These are phyloP conservation scores for Globisporangium perplexum DNA, from an alignment of 352 stramenopile species.

Conservation along the genomic window DNA sequence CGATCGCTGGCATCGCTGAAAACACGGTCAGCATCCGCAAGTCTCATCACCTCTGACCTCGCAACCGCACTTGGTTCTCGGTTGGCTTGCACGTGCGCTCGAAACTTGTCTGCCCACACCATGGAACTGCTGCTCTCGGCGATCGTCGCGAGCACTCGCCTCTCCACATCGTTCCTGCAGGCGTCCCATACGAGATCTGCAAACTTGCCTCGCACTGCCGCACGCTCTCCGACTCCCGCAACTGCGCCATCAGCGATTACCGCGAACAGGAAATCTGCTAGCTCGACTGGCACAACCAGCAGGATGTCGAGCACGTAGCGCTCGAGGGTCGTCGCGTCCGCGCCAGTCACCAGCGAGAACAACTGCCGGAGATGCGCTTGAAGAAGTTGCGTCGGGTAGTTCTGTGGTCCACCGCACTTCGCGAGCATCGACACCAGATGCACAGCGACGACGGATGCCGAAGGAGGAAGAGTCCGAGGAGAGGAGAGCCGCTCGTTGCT, in stretches of 20 bases:
- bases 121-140: conserved; percentile 7
- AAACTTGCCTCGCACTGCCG: conserved; percentile 11
- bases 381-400: conserved; percentile 65
- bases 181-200: conserved; percentile 26
- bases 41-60: neutral
- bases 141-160: conserved; percentile 20
- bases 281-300: conserved; percentile 43
- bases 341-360: conserved; percentile 10
- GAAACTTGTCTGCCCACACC: conserved; percentile 2
- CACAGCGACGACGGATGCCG: conserved; percentile 28
- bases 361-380: conserved; percentile 53
- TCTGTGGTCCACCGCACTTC: conserved; percentile 35
- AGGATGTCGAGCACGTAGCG: conserved; percentile 50
- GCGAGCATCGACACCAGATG: conserved; percentile 63
- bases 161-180: conserved; percentile 28
- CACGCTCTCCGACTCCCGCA: neutral
- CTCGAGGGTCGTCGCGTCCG: conserved; percentile 5
- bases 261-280: conserved; percentile 36
- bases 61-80: neutral
- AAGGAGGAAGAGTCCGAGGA: neutral
- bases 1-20: neutral
- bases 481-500: neutral
- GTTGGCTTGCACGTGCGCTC: neutral
- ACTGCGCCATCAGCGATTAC: conserved; percentile 27
- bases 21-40: neutral